phyloP scores from a whole-genome alignment of 495 filamentous ascomycete species.

The Wilcoxina mikolae region DNA sequence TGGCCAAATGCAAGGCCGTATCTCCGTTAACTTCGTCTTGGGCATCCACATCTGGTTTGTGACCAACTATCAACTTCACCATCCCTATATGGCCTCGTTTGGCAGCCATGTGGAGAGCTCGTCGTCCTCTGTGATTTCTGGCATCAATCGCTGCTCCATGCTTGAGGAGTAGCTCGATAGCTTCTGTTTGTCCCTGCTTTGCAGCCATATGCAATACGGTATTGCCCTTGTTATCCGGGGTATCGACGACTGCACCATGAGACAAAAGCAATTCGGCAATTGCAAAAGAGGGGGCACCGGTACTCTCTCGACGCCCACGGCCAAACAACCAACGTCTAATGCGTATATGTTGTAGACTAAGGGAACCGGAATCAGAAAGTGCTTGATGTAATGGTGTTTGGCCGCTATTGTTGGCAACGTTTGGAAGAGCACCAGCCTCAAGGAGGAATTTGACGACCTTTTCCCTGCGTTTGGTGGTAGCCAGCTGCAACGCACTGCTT shows the following conservation, averaged over 20 bases:
- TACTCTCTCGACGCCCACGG: neutral
- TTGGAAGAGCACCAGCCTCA: neutral
- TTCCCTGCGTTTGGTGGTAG: neutral
- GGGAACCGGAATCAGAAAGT: neutral
- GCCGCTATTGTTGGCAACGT: neutral
- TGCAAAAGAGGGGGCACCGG: neutral
- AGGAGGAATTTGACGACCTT: neutral
- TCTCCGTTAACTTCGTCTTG: neutral
- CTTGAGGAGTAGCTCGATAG: neutral
- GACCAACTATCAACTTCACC: neutral
- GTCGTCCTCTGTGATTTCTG: neutral
- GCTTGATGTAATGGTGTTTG: neutral
- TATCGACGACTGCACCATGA: neutral
- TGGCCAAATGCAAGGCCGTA: conserved; percentile 1
- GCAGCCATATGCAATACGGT: neutral
- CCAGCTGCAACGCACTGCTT: neutral
- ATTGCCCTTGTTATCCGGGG: neutral
- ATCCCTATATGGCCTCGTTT: neutral
- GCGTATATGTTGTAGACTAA: neutral
- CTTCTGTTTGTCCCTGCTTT: neutral
- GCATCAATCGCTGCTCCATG: neutral
- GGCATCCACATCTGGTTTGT: neutral
- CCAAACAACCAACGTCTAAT: neutral
- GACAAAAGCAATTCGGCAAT: neutral
- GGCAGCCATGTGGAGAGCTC: neutral